Base-by-base conservation (phyloP, 2,329 filamentous ascomycete species). In the Fusarium decemcellulare region DNA sequence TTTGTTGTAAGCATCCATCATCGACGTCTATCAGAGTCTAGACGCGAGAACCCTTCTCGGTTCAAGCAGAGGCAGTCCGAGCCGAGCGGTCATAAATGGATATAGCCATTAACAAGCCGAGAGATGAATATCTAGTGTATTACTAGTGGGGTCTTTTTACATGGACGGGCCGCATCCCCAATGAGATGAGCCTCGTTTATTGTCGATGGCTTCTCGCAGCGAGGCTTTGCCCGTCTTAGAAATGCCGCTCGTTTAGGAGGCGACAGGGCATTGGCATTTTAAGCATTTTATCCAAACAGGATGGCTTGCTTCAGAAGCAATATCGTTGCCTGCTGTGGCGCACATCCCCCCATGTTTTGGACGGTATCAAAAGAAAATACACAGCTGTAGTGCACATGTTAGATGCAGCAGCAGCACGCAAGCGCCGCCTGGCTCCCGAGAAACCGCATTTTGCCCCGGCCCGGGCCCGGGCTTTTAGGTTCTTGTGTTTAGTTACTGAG, bases 131-230 rank as follows among this genome's bases (percentile, higher is more conserved):
- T 11, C 16, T 36, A 14, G 10, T 36, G 14, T 39, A 14, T 23
- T 27, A 10, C 12, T 44, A 56, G 66, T 63, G 61, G 54, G 32
- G 44, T 44, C 40, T 44, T 12, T 9, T n/a, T 23, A 14, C 27
- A 44, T 65, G 40, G 52, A 65, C 60, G 59, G 64, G 55, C 53
- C 68, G 68, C 57, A 59, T 66, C 61, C 67, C 70, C 58, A 16
- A 64, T 58, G 67, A 73, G 71, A 64, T 58, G 67, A 73, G 71
- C 66, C 68, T 57, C 66, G 57, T 57, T 11, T 59, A 32, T 42
- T 59, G 43, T 36, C 18, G 59, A 66, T 58, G 63, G 55, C 57
- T 52, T 55, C 10, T 53, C 37, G 42, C 54, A 50, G 32, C 34
- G 30, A 32, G 30, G 39, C 53, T 56, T 54, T 56, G 29, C 53